Evolutionary conservation across 371 early-diverging fungal genomes (phyloP).

Genomic region (Antonospora locustae): DNA sequence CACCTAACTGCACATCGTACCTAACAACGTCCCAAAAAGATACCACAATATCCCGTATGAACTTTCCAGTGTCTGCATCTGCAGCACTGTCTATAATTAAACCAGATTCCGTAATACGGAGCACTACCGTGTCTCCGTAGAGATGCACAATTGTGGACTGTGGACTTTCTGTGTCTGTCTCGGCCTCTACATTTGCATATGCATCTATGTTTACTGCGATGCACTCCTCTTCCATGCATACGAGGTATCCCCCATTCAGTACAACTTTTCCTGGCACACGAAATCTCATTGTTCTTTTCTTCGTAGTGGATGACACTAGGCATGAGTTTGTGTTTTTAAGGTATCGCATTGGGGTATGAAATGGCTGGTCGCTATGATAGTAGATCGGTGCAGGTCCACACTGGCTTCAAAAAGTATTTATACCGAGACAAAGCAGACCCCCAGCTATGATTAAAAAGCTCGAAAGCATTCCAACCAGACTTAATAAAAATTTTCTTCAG

Average conservation of each 20-base stretch:
- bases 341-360: no score
- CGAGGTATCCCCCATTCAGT: slow-evolving; percentile 26
- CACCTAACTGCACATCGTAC: not conserved
- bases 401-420: no score
- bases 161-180: not conserved
- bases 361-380: no score
- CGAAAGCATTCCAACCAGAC: no score
- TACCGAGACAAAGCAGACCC: no score
- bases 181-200: not conserved
- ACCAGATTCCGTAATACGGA: slow-evolving; percentile 1
- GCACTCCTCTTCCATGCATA: slow-evolving; percentile 10
- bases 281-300: no score
- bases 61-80: not conserved
- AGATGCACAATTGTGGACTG: not conserved
- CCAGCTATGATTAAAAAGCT: no score
- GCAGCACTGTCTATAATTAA: not conserved
- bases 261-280: slow-evolving; percentile 35
- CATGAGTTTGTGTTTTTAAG: no score
- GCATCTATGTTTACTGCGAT: not conserved
- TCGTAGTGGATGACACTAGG: no score
- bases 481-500: no score
- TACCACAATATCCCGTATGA: not conserved
- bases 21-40: not conserved
- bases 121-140: not conserved
- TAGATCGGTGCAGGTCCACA: no score